Conservation (phyloP, 2,329 filamentous ascomycete genomes). For the Didymosphaeria variabile region DNA sequence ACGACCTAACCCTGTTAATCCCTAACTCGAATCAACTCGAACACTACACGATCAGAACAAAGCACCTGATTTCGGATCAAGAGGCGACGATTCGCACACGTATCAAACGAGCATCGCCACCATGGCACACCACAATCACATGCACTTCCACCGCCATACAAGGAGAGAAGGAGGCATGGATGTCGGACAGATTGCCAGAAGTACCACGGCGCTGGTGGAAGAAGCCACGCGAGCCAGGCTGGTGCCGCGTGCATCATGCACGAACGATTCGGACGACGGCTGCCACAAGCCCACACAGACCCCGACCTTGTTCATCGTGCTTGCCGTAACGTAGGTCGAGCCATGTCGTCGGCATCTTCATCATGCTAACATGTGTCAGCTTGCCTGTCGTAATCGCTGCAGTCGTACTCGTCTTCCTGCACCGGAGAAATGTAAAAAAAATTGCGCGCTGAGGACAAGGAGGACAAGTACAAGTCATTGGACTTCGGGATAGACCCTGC, state of each 20-base stretch:
- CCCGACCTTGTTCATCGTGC: conserved; percentile 44
- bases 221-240: conserved; percentile 34
- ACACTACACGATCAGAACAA: background rate
- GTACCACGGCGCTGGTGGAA: conserved; percentile 35
- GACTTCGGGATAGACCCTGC: conserved; percentile 84
- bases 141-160: conserved; percentile 42
- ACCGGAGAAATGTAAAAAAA: conserved; percentile 79
- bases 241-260: conserved; percentile 41
- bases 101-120: conserved; percentile 30
- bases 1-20: conserved; percentile 51
- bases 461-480: conserved; percentile 87
- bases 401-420: conserved; percentile 76
- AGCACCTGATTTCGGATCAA: background rate
- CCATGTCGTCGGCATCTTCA: background rate
- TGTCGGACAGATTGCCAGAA: conserved; percentile 22
- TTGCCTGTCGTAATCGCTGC: conserved; percentile 77
- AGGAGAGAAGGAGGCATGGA: conserved; percentile 31
- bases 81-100: conserved; percentile 19
- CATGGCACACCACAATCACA: conserved; percentile 44
- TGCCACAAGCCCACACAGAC: conserved; percentile 48
- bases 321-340: conserved; percentile 44
- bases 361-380: conserved; percentile 59
- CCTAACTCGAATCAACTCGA: conserved; percentile 19
- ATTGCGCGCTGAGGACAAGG: conserved; percentile 77
- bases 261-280: conserved; percentile 43